Evolutionary conservation across 148 eudicot genomes (phyloP).

Genomic region (Cornus florida): DNA sequence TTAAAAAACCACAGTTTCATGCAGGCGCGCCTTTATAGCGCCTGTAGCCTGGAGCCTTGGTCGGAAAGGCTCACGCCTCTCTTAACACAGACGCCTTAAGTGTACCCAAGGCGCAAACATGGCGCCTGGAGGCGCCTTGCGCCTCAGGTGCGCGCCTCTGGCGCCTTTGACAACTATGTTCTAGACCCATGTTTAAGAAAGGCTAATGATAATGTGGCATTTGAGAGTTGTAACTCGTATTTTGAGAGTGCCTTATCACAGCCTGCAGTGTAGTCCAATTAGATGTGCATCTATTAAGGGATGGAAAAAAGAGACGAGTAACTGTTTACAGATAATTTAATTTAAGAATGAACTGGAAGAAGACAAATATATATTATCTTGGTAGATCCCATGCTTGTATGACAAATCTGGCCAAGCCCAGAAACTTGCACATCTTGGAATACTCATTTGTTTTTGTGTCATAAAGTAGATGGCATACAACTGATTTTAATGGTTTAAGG

Average conservation of each 20-base stretch:
- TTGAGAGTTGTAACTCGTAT: neutral
- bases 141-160: too few relatives aligned
- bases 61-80: too few relatives aligned
- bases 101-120: too few relatives aligned
- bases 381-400: neutral
- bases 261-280: neutral
- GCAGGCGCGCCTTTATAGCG: too few relatives aligned
- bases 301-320: too few relatives aligned
- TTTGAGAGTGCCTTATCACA: neutral
- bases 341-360: neutral
- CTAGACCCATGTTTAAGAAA: neutral
- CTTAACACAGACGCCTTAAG: too few relatives aligned
- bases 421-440: neutral
- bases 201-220: neutral
- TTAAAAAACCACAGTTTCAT: too few relatives aligned
- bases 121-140: too few relatives aligned
- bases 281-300: too few relatives aligned
- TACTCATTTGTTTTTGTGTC: neutral
- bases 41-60: too few relatives aligned
- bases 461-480: neutral
- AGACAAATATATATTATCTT: neutral
- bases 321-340: too few relatives aligned
- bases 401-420: neutral
- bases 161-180: too few relatives aligned
- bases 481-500: neutral